A percentile compares a stretch with the other conserved stretches of the same genome.
Conservation (phyloP, 352 stramenopile genomes). For the Pythium dissimile region DNA sequence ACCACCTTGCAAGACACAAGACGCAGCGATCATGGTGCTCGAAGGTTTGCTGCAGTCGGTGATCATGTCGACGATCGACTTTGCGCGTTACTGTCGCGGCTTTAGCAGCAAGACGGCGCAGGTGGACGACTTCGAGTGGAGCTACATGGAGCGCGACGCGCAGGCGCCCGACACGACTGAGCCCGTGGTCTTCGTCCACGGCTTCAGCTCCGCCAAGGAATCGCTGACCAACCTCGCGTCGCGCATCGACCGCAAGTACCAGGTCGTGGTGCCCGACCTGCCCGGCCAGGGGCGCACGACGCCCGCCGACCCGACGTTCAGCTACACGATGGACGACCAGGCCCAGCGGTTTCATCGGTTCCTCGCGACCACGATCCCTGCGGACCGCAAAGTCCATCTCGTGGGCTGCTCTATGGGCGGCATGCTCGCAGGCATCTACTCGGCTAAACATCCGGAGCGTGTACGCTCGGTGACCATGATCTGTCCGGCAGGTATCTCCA, state of each 20-base stretch:
- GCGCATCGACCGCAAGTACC: slow-evolving; percentile 47
- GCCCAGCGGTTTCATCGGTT: slow-evolving; percentile 55
- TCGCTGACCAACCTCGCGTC: slow-evolving; percentile 55
- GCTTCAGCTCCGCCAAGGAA: slow-evolving; percentile 71
- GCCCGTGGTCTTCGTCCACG: slow-evolving; percentile 63
- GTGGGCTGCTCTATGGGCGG: slow-evolving; percentile 76
- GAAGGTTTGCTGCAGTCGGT: slow-evolving; percentile 16
- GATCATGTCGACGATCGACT: slow-evolving; percentile 38
- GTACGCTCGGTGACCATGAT: slow-evolving; percentile 69
- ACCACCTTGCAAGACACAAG: too few relatives aligned
- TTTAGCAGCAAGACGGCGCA: slow-evolving; percentile 41
- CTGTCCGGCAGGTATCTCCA: slow-evolving; percentile 65
- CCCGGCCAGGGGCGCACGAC: slow-evolving; percentile 59
- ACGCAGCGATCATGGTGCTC: slow-evolving; percentile 25
- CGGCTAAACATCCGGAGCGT: slow-evolving; percentile 49
- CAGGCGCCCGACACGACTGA: slow-evolving; percentile 38
- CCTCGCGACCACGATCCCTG: slow-evolving; percentile 40
- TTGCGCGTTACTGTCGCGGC: slow-evolving; percentile 48
- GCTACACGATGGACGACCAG: slow-evolving; percentile 54
- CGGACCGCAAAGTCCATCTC: slow-evolving; percentile 61
- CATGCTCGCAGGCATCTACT: slow-evolving; percentile 71
- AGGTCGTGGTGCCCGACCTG: slow-evolving; percentile 66
- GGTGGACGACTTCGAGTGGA: slow-evolving; percentile 64
- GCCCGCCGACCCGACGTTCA: slow-evolving; percentile 36
- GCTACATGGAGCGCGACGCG: slow-evolving; percentile 58